Conservation (phyloP, 345 rosid genomes). For the Excoecaria cochinchinensis region DNA sequence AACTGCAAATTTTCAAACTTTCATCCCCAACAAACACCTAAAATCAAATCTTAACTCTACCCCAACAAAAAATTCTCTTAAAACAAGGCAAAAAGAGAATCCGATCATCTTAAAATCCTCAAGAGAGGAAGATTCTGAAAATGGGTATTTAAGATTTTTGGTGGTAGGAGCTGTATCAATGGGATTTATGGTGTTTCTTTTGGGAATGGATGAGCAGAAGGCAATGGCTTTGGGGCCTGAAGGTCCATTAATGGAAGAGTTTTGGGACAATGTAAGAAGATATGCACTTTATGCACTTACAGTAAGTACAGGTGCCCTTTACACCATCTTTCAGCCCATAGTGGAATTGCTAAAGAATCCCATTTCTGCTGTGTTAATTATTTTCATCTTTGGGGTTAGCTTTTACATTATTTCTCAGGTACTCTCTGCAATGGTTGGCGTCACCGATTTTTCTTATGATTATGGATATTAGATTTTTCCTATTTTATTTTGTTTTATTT, state of each 20-base stretch:
- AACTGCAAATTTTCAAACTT: slow-evolving; percentile 10
- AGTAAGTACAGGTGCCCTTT: slow-evolving; percentile 88
- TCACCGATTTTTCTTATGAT: slow-evolving; percentile 67
- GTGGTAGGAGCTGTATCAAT: slow-evolving; percentile 54
- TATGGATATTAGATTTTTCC: slow-evolving; percentile 42
- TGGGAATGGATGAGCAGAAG: slow-evolving; percentile 56
- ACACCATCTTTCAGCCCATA: slow-evolving; percentile 57
- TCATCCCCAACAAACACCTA: slow-evolving; percentile 8
- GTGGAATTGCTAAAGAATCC: slow-evolving; percentile 81
- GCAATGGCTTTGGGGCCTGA: slow-evolving; percentile 87
- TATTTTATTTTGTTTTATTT: no score
- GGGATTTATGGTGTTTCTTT: slow-evolving; percentile 45
- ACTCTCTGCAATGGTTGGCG: slow-evolving; percentile 81
- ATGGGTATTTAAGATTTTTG: slow-evolving; percentile 37
- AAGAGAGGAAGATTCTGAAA: slow-evolving; percentile 20
- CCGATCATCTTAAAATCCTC: not conserved
- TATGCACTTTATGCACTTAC: slow-evolving; percentile 91
- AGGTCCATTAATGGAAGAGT: slow-evolving; percentile 87
- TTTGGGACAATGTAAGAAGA: slow-evolving; percentile 98
- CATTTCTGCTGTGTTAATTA: slow-evolving; percentile 65
- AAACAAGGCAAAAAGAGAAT: not conserved
- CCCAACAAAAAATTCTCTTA: not conserved
- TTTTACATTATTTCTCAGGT: slow-evolving; percentile 68
- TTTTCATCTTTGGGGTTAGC: slow-evolving; percentile 63
- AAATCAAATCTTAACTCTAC: not conserved